Conservation (phyloP, 352 stramenopile species). For the Globisporangium iwayamae region DNA sequence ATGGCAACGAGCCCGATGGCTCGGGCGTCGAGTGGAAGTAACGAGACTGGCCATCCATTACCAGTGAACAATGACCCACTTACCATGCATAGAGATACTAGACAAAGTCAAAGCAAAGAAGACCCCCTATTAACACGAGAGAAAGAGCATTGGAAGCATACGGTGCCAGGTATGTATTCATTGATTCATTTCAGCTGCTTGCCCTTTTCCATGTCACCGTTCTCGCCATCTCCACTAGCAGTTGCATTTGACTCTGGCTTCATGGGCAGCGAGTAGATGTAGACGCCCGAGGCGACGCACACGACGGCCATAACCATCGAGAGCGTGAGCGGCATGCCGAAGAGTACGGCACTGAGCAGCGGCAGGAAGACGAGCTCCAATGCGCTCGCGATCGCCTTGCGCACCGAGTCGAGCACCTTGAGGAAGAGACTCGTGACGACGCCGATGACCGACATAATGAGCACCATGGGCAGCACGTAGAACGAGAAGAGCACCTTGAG, state of each 20-base stretch:
- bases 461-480: constrained; percentile 73
- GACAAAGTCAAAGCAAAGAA: background rate
- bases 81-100: background rate
- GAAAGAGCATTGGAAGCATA: background rate
- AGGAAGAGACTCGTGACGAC: constrained; percentile 82
- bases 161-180: background rate
- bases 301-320: constrained; percentile 51
- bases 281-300: constrained; percentile 70
- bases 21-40: constrained; percentile 67
- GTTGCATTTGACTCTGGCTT: constrained; percentile 14
- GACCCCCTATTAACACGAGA: constrained; percentile 1
- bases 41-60: background rate
- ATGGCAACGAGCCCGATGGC: constrained; percentile 26
- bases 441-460: constrained; percentile 82
- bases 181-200: background rate
- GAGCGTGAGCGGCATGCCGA: constrained; percentile 54
- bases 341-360: constrained; percentile 57
- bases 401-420: constrained; percentile 74
- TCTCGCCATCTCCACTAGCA: background rate
- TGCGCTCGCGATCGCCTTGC: constrained; percentile 75
- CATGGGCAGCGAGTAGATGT: constrained; percentile 75
- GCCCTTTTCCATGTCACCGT: constrained; percentile 6
- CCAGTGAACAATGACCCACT: background rate
- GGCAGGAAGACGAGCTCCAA: constrained; percentile 74
- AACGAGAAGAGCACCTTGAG: constrained; percentile 62